Evolutionary conservation across 179 eudicot species (phyloP).

Genomic region (Monotropa hypopitys): DNA sequence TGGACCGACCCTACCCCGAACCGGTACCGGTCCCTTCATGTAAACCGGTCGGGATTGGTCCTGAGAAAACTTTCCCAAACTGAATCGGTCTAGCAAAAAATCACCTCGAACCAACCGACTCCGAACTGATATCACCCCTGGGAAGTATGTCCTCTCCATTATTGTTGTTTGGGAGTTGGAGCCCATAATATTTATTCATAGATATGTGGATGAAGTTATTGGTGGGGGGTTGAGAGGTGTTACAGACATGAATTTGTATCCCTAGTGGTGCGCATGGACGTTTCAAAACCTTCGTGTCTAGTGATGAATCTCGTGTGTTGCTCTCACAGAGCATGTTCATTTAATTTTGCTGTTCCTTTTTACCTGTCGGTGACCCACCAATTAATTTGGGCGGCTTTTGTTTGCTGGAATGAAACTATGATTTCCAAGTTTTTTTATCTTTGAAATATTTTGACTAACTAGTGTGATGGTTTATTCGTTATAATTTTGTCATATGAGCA

Average conservation of each 20-base stretch:
- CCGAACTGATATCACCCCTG: no score
- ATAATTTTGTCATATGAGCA: constrained; percentile 14
- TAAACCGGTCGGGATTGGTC: no score
- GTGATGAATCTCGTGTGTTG: not conserved
- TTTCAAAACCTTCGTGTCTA: not conserved
- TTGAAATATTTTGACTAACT: not conserved
- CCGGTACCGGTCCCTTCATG: no score
- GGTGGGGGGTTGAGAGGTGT: not conserved
- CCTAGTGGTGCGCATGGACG: constrained; percentile 1
- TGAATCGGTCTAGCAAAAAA: no score
- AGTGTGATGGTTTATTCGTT: not conserved
- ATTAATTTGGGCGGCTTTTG: not conserved
- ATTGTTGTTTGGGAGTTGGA: not conserved
- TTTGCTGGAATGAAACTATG: not conserved
- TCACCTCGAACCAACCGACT: no score
- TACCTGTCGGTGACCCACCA: not conserved
- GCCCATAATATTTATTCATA: not conserved
- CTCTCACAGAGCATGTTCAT: not conserved
- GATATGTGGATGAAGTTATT: constrained; percentile 2
- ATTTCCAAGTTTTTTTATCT: not conserved
- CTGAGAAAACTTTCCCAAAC: no score
- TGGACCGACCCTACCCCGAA: no score
- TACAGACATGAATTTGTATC: not conserved
- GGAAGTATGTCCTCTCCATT: not conserved
- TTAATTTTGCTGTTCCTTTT: not conserved